Evolutionary conservation across 179 eudicot species (phyloP).

Genomic region (Heliamphora pulchella): DNA sequence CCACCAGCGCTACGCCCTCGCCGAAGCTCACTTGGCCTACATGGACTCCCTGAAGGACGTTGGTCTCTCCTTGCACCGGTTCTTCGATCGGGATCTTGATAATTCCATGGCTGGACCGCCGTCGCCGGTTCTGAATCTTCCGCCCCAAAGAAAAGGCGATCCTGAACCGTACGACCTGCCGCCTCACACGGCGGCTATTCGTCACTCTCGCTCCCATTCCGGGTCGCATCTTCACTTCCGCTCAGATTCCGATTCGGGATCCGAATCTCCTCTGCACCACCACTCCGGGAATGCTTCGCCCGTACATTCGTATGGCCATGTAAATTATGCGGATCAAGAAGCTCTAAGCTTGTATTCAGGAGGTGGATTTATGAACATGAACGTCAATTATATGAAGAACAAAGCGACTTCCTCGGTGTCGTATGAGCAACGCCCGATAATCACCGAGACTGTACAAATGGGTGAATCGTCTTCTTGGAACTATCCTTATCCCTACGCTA

Average conservation of each 20-base stretch:
- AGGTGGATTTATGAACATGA: slow-evolving; percentile 36
- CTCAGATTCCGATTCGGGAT: slow-evolving; percentile 23
- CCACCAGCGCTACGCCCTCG: slow-evolving; percentile 47
- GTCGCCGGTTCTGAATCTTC: slow-evolving; percentile 40
- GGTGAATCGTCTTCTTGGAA: slow-evolving; percentile 41
- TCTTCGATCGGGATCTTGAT: slow-evolving; percentile 32
- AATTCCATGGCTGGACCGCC: slow-evolving; percentile 13
- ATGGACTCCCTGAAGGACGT: slow-evolving; percentile 46
- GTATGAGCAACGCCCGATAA: slow-evolving; percentile 53
- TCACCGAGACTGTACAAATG: slow-evolving; percentile 41
- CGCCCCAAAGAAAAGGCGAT: slow-evolving; percentile 33
- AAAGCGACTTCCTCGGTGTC: slow-evolving; percentile 55
- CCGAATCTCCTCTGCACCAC: slow-evolving; percentile 25
- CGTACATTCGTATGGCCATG: slow-evolving; percentile 11
- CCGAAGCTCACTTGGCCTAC: slow-evolving; percentile 69
- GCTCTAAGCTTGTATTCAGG: slow-evolving; percentile 19
- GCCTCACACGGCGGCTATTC: slow-evolving; percentile 5
- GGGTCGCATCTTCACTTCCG: slow-evolving; percentile 60
- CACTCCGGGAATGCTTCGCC: slow-evolving; percentile 17
- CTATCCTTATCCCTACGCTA: slow-evolving; percentile 24
- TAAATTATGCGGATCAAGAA: slow-evolving; percentile 15
- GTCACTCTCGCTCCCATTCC: slow-evolving; percentile 36
- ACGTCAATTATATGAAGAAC: slow-evolving; percentile 63
- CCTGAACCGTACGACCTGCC: background rate
- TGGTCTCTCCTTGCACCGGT: slow-evolving; percentile 44